phyloP scores from a whole-genome alignment of 192 early-diverging fungal species.

The Spizellomyces punctatus region DNA sequence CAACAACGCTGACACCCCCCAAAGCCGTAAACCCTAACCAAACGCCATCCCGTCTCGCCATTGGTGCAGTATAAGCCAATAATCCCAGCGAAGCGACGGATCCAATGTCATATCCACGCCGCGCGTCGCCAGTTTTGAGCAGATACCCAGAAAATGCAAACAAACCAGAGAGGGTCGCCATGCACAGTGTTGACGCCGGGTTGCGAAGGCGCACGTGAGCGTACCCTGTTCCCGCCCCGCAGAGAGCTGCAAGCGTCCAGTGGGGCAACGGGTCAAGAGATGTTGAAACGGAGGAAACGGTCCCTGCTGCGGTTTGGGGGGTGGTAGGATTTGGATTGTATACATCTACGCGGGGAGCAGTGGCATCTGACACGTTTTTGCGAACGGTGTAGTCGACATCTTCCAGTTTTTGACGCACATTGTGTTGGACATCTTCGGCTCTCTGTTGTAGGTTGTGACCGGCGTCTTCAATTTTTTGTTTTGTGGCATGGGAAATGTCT shows the following conservation, averaged over 20 bases:
- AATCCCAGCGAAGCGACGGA: slow-evolving; percentile 15
- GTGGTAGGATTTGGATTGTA: slow-evolving; percentile 9
- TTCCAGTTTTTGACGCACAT: neutral
- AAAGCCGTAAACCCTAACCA: neutral
- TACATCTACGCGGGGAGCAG: neutral
- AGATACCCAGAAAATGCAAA: slow-evolving; percentile 15
- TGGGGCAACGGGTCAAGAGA: slow-evolving; percentile 27
- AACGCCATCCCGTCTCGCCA: neutral
- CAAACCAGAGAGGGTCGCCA: neutral
- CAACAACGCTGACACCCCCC: slow-evolving; percentile 4
- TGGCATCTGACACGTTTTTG: neutral
- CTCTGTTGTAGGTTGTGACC: slow-evolving; percentile 4
- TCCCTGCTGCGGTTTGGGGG: slow-evolving; percentile 5
- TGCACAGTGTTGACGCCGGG: slow-evolving; percentile 7
- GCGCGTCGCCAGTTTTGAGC: slow-evolving; percentile 1
- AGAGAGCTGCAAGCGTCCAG: slow-evolving; percentile 6
- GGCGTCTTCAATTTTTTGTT: neutral
- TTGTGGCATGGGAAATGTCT: neutral
- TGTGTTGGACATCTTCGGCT: slow-evolving; percentile 12
- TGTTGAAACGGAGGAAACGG: neutral
- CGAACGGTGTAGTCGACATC: neutral
- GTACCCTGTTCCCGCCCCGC: neutral
- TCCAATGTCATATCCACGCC: slow-evolving; percentile 18
- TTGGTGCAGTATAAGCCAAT: slow-evolving; percentile 4
- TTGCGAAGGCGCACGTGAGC: neutral